These are phyloP conservation scores for Lathyrus oleraceus DNA, from an alignment of 306 rosid species.

Conservation along the genomic window DNA sequence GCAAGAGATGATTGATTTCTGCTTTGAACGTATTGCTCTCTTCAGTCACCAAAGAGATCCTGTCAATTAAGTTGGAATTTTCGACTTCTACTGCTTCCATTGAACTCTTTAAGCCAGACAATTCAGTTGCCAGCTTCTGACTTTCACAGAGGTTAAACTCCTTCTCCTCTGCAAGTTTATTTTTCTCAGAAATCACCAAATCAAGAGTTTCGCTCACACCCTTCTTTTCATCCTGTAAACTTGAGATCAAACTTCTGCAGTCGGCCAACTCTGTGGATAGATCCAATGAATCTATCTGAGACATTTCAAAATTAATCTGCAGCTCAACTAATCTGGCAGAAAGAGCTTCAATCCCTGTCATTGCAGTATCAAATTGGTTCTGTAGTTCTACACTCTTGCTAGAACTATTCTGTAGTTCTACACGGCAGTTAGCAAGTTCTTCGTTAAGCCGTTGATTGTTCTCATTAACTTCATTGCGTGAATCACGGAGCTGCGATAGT, in stretches of 20 bases:
- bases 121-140: slow-evolving; percentile 60
- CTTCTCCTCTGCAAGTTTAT: slow-evolving; percentile 54
- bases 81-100: slow-evolving; percentile 57
- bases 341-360: slow-evolving; percentile 58
- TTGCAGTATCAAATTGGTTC: slow-evolving; percentile 47
- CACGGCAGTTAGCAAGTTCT: slow-evolving; percentile 64
- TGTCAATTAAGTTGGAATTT: slow-evolving; percentile 54
- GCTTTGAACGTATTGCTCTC: slow-evolving; percentile 52
- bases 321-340: slow-evolving; percentile 59
- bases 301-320: slow-evolving; percentile 57
- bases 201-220: slow-evolving; percentile 50
- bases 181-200: slow-evolving; percentile 52
- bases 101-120: slow-evolving; percentile 47
- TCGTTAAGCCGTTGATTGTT: slow-evolving; percentile 63
- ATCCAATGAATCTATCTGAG: slow-evolving; percentile 54
- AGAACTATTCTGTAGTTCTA: slow-evolving; percentile 56
- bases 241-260: slow-evolving; percentile 60
- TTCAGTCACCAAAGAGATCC: slow-evolving; percentile 54
- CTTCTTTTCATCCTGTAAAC: slow-evolving; percentile 65
- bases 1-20: slow-evolving; percentile 52
- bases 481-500: slow-evolving; percentile 52
- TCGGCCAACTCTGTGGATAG: slow-evolving; percentile 64
- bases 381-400: slow-evolving; percentile 58
- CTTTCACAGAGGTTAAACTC: slow-evolving; percentile 52
- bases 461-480: slow-evolving; percentile 49